A percentile compares a stretch with the other conserved stretches of the same genome.
phyloP scores from a whole-genome alignment of 768 basidiomycete species.

The Psilocybe tampanensis region DNA sequence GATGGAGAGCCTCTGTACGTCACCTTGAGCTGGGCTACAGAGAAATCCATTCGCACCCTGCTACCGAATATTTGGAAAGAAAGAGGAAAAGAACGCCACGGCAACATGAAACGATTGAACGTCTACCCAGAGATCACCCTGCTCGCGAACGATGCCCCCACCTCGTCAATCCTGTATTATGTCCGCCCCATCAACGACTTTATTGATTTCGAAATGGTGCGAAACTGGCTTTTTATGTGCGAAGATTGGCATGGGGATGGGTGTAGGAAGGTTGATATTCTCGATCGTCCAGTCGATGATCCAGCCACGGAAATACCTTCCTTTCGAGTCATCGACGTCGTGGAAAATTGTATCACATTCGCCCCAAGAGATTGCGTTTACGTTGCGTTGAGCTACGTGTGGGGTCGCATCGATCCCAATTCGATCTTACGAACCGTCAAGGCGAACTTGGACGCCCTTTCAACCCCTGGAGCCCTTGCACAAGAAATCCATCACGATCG shows the following conservation, averaged over 20 bases:
- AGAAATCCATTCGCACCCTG: background rate
- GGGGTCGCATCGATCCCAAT: conserved; percentile 10
- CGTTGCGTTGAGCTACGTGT: conserved; percentile 15
- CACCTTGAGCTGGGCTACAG: background rate
- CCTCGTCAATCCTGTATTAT: background rate
- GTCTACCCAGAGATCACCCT: conserved; percentile 8
- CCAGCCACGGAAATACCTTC: conserved; percentile 2
- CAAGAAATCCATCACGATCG: background rate
- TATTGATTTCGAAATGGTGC: conserved; percentile 12
- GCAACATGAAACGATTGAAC: background rate
- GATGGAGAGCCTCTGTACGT: conserved; percentile 1
- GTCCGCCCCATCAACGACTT: conserved; percentile 3
- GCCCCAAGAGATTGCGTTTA: conserved; percentile 8
- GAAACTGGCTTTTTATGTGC: conserved; percentile 10
- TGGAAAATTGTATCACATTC: conserved; percentile 11
- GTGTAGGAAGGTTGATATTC: background rate
- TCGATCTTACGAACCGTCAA: conserved; percentile 6
- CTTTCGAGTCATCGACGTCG: conserved; percentile 16
- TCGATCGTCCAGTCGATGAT: conserved; percentile 5
- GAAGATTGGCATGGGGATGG: background rate
- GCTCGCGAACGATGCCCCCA: conserved; percentile 14
- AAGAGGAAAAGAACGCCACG: background rate
- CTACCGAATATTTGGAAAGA: background rate
- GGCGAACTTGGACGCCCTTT: background rate
- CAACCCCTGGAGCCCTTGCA: conserved; percentile 1